Evolutionary conservation across 1,139 yeast species (phyloP), one percentile per base, ranked within the genome.

Genomic region (Geotrichum europaeum): DNA sequence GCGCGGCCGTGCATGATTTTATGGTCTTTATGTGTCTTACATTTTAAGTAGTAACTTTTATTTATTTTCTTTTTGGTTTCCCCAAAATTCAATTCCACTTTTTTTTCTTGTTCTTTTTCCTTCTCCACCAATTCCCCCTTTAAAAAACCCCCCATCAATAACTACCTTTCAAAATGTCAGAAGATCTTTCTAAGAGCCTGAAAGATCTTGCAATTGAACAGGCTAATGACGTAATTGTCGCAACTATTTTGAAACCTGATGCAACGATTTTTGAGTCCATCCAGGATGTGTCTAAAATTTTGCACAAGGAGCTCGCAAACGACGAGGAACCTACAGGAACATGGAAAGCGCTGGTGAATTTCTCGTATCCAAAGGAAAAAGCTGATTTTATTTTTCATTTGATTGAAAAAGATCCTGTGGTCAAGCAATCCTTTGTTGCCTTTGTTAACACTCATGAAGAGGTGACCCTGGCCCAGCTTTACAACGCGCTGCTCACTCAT

Each of bases 1-100:
- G 34, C 55, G 63, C 13, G 51, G 61, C 1, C 40, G 63, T n/a
- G 53, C 53, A 20, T 47, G 32, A 51, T 28, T 45, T 50, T 13
- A 20, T 49, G 15, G 15, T 22, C n/a, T n/a, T n/a, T n/a, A n/a
- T n/a, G n/a, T n/a, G n/a, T n/a, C 18, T 36, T 24, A 32, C 28
- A 15, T 45, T 50, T n/a, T 34, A 40, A 22, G 18, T 36, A 30
- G 5, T 43, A 36, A 36, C 30, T 25, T 36, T 53, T 57, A 20
- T 45, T 22, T 53, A 18, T 40, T 20, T 49, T 53, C 40, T 24
- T 47, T 53, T 24, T 6, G 12, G 24, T 53, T n/a, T 25, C 47
- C 45, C 22, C 30, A 51, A 15, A 18, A 18, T 32, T 30, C 22
- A 4, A 30, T 20, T n/a, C n/a, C 32, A 32, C 18, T 34, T 51